A percentile compares a stretch with the other conserved stretches of the same genome.
These are phyloP conservation scores for Usnea hakonensis DNA, from an alignment of 495 filamentous ascomycete species.

Conservation along the genomic window DNA sequence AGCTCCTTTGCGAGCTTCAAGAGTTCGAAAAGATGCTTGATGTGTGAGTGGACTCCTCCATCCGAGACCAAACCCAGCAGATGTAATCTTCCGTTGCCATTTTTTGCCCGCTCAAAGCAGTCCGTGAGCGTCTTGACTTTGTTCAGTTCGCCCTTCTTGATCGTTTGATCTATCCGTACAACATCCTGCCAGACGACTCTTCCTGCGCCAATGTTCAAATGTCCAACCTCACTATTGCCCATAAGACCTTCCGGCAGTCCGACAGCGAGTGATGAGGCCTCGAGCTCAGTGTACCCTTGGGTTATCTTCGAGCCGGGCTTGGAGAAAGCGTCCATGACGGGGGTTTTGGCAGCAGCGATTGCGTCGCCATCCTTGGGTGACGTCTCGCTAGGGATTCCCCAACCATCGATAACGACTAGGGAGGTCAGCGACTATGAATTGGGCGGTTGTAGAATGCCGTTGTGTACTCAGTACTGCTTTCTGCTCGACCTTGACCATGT, in stretches of 20 bases:
- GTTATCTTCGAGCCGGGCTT: conserved; percentile 53
- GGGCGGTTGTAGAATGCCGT: background rate
- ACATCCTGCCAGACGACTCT: conserved; percentile 99
- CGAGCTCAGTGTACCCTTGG: conserved; percentile 78
- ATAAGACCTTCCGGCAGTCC: conserved; percentile 94
- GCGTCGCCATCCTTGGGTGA: conserved; percentile 84
- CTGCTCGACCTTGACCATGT: conserved; percentile 73
- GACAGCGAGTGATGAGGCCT: conserved; percentile 91
- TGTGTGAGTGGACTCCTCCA: conserved; percentile 94
- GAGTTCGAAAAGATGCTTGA: conserved; percentile 81
- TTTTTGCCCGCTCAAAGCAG: conserved; percentile 72
- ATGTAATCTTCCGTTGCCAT: conserved; percentile 85
- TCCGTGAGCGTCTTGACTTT: conserved; percentile 71
- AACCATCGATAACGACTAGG: conserved; percentile 94
- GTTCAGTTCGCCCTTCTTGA: conserved; percentile 80
- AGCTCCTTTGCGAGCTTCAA: conserved; percentile 82
- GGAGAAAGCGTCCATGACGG: conserved; percentile 76
- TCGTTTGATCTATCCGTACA: conserved; percentile 89
- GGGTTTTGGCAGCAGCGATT: conserved; percentile 85
- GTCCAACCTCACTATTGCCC: conserved; percentile 97
- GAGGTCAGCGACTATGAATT: conserved; percentile 21
- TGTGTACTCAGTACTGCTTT: conserved; percentile 88
- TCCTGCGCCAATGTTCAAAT: conserved; percentile 96
- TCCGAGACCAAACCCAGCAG: conserved; percentile 85
- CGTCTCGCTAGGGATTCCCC: conserved; percentile 76